These are phyloP conservation scores for Xerocomellus amylosporus DNA, from an alignment of 768 basidiomycete genomes.

Conservation along the genomic window DNA sequence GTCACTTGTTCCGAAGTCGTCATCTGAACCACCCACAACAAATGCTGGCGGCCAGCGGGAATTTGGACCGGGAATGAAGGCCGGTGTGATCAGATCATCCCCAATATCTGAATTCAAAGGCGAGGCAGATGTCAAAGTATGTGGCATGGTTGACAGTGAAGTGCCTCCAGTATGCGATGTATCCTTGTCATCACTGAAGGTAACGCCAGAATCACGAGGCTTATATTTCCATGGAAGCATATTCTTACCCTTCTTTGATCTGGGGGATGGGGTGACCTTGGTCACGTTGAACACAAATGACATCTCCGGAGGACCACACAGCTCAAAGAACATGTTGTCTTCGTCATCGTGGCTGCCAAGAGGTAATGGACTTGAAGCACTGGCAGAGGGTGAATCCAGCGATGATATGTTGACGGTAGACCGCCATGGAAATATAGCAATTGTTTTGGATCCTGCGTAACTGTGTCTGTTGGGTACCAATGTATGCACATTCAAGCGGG, in stretches of 20 bases:
- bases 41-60: conserved; percentile 64
- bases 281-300: conserved; percentile 60
- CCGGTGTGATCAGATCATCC: conserved; percentile 71
- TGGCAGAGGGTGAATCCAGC: conserved; percentile 49
- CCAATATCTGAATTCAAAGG: conserved; percentile 56
- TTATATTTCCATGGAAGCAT: conserved; percentile 65
- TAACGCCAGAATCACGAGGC: conserved; percentile 65
- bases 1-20: conserved; percentile 28
- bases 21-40: conserved; percentile 41
- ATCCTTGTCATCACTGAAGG: conserved; percentile 58
- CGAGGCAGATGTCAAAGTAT: conserved; percentile 60
- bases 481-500: conserved; percentile 22
- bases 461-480: conserved; percentile 55
- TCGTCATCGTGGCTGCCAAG: conserved; percentile 42
- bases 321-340: conserved; percentile 56
- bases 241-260: conserved; percentile 30
- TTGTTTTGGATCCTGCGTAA: conserved; percentile 51
- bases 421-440: conserved; percentile 35
- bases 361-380: conserved; percentile 15
- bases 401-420: conserved; percentile 41
- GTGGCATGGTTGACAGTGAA: conserved; percentile 44
- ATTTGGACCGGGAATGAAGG: conserved; percentile 46
- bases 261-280: conserved; percentile 55
- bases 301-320: conserved; percentile 40
- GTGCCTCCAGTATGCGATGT: conserved; percentile 16